A percentile compares a stretch with the other conserved stretches of the same genome.
These are phyloP conservation scores for Plasmodium adleri DNA, from an alignment of 169 alveolate species.

Conservation along the genomic window DNA sequence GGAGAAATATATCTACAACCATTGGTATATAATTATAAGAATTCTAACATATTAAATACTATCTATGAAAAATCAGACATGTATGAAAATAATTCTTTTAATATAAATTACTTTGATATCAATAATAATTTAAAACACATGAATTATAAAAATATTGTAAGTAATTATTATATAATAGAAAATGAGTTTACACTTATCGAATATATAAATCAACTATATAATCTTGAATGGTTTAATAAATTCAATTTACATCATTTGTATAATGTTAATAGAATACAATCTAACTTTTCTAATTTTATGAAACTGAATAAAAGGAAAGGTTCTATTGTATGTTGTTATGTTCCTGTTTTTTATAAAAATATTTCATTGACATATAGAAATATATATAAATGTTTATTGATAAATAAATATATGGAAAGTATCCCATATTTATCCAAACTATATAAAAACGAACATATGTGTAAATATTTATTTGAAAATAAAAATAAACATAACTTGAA, in stretches of 20 bases:
- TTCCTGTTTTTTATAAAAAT: slow-evolving; percentile 60
- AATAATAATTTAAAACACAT: slow-evolving; percentile 4
- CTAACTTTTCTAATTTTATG: slow-evolving; percentile 37
- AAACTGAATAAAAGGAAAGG: neutral
- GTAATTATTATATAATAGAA: slow-evolving; percentile 21
- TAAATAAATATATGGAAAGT: slow-evolving; percentile 42
- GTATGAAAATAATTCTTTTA: slow-evolving; percentile 18
- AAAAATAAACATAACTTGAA: neutral
- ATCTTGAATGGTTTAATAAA: slow-evolving; percentile 68
- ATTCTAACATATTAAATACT: slow-evolving; percentile 17
- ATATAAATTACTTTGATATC: slow-evolving; percentile 12
- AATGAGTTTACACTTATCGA: slow-evolving; percentile 46
- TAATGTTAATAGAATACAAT: slow-evolving; percentile 37
- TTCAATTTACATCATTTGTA: slow-evolving; percentile 65
- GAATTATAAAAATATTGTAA: slow-evolving; percentile 20
- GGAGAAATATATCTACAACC: slow-evolving; percentile 40
- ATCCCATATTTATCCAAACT: slow-evolving; percentile 24
- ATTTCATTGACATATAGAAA: slow-evolving; percentile 46
- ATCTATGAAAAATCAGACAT: neutral
- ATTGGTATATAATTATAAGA: slow-evolving; percentile 53
- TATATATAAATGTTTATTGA: slow-evolving; percentile 50
- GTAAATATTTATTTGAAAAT: neutral
- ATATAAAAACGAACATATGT: slow-evolving; percentile 2
- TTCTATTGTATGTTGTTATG: slow-evolving; percentile 49
- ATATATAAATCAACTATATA: slow-evolving; percentile 50